Base-by-base conservation (phyloP, 1,284 basidiomycete species). In the Sporisorium graminicola region DNA sequence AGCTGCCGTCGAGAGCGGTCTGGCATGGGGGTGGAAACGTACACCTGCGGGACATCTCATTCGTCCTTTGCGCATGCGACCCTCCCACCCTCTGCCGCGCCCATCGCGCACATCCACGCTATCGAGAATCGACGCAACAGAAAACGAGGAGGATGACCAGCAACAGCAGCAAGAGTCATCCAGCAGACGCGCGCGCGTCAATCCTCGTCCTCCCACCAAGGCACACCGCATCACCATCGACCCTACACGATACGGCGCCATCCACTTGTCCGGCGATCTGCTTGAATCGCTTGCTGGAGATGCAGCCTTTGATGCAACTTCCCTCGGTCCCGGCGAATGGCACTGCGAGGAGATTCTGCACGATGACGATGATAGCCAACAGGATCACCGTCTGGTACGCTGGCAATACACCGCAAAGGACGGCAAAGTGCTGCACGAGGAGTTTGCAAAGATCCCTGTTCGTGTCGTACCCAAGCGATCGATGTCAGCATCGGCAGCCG, bases 21-120 rank as follows among this genome's bases (percentile, higher is more conserved):
- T 59, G 52, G 78, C 63, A 22, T 82, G 82, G 82, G 82, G 82
- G n/a, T 84, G 82, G 82, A 82, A 83, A 40, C 64, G 61, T 29
- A 83, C 80, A 42, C 80, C 82, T 2, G 78, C 80, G 24, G 79
- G 79, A 35, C 80, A 83, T 20, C 63, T 84, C 7, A 55, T 84
- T 33, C 74, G 82, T 29, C 82, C 82, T n/a, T 43, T 84, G 61
- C 75, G 76, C 40, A 75, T 84, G 70, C 75, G 82, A 26, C 82
- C 80, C 10, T 43, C 62, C 3, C 78, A 74, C 26, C 82, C 80
- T 3, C 33, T 84, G 37, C 74, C 82, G 0, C 51, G 49, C 14
- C 80, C 81, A 9, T 58, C 67, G 12, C 54, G 49, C 37, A 50
- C 52, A 22, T 68, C 64, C 2, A 72, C 59, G 5, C 27, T 63